Evolutionary conservation across 768 basidiomycete genomes (phyloP), one percentile per base, ranked within the genome.

Genomic region (Pulveroboletus sp.): DNA sequence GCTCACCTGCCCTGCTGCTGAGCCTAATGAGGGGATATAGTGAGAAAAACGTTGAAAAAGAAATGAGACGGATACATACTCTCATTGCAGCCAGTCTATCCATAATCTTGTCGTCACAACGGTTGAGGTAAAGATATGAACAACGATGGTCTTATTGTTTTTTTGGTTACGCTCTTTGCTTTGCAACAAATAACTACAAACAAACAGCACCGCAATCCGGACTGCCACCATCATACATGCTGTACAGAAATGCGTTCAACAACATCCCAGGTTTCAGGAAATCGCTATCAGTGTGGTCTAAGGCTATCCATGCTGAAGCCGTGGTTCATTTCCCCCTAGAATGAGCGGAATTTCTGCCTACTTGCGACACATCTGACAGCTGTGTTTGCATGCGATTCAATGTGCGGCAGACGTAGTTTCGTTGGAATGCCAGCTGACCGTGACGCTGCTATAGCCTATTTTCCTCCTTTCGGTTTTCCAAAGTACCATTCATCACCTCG

Each of bases 41-140:
- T 62, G 27, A 64, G 55, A 31, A 39, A 10, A 40, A 24, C 13
- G 34, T 11, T n/a, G 8, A 38, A 4, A 2, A 40, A 13, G 20
- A 43, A 25, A 5, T 7, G 0, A 38, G 43, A 10, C 2, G 14
- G 23, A 33, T 3, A 66, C 82, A 50, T 50, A 89, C 88, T 73
- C 89, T 81, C 82, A 88, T 81, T 54, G 86, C 88, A 60, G 89
- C 91, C 56, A 94, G 79, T 77, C 92, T 82, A 74, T 94, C 91
- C 80, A 92, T 83, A 56, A 48, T 58, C 27, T 21, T 40, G 50
- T 64, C 65, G 92, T 89, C 84, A 90, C 84, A 90, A 47, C 45
- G 14, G 87, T 58, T 59, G 68, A 56, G 50, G 56, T 64, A 52
- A 20, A 12, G 19, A 47, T 27, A 39, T 21, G 44, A 20, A 35